phyloP scores from a whole-genome alignment of 2,329 filamentous ascomycete genomes.

The Podosphaera leucotricha region DNA sequence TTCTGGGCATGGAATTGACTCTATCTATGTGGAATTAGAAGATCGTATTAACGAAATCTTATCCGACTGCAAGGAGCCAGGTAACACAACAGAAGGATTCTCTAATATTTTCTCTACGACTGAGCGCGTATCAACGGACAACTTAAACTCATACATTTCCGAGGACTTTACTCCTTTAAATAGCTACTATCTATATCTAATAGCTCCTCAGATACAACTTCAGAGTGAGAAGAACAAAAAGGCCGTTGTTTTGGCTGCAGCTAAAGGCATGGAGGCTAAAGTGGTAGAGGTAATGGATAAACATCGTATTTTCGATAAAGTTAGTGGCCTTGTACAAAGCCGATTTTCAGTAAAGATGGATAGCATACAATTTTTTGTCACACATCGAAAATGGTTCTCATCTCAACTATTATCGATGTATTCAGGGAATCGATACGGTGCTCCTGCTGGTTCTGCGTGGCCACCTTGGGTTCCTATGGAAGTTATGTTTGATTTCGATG shows the following conservation, averaged over 20 bases:
- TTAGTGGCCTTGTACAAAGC: slow-evolving; percentile 85
- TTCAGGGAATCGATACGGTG: slow-evolving; percentile 79
- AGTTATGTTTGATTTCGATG: slow-evolving; percentile 90
- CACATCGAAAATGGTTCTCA: slow-evolving; percentile 73
- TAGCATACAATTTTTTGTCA: slow-evolving; percentile 94
- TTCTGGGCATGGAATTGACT: slow-evolving; percentile 4
- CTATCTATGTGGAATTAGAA: slow-evolving; percentile 40
- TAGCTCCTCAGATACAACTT: slow-evolving; percentile 91
- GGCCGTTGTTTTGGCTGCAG: slow-evolving; percentile 85
- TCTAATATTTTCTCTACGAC: slow-evolving; percentile 14
- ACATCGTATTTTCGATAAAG: slow-evolving; percentile 68
- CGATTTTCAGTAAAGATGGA: slow-evolving; percentile 92
- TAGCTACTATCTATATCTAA: slow-evolving; percentile 81
- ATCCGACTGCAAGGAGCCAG: slow-evolving; percentile 61
- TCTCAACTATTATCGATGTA: slow-evolving; percentile 77
- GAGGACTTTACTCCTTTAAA: slow-evolving; percentile 78
- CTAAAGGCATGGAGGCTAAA: slow-evolving; percentile 95
- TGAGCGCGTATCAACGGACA: slow-evolving; percentile 25
- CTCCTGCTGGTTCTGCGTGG: slow-evolving; percentile 67
- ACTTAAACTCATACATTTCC: slow-evolving; percentile 53
- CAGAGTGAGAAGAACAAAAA: slow-evolving; percentile 97
- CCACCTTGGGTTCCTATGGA: slow-evolving; percentile 97
- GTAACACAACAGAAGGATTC: slow-evolving; percentile 37
- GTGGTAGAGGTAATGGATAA: slow-evolving; percentile 97
- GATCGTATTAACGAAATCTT: slow-evolving; percentile 71